Conservation (phyloP, 805 yeast genomes). For the Cyberlindnera meyerae region DNA sequence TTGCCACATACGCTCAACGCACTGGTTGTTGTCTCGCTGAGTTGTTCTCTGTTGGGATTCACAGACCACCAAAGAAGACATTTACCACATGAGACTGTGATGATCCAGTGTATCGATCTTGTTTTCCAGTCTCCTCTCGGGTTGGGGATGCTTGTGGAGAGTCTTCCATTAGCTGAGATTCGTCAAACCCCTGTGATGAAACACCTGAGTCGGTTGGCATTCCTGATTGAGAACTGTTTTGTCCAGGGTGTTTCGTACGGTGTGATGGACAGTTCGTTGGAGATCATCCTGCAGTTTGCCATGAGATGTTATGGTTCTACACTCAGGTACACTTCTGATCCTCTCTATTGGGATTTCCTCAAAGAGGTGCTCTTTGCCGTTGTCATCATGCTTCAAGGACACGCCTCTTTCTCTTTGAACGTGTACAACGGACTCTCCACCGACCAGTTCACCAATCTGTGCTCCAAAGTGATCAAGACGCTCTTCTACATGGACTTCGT, state of each 20-base stretch:
- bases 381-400: conserved; percentile 47
- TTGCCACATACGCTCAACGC: conserved; percentile 23
- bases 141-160: conserved; percentile 4
- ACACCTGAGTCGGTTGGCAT: conserved; percentile 45
- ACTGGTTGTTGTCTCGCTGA: conserved; percentile 11
- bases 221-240: conserved; percentile 37
- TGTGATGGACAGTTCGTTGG: conserved; percentile 13
- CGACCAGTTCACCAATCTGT: conserved; percentile 16
- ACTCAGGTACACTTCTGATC: too few species aligned
- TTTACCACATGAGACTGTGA: conserved; percentile 19
- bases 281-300: conserved; percentile 14
- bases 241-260: conserved; percentile 19
- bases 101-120: conserved; percentile 16
- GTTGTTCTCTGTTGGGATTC: conserved; percentile 21
- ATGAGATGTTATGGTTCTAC: conserved; percentile 3
- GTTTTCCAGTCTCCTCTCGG: conserved; percentile 23
- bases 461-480: conserved; percentile 33
- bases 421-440: conserved; percentile 20
- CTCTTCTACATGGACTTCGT: conserved; percentile 44
- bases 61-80: conserved; percentile 12
- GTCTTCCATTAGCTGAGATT: conserved; percentile 5
- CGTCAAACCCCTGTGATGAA: conserved; percentile 36
- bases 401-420: conserved; percentile 34
- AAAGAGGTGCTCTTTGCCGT: conserved; percentile 43
- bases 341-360: conserved; percentile 33